Conservation (phyloP, 176 grass and related monocot species). For the Echinochloa phyllopogon region DNA sequence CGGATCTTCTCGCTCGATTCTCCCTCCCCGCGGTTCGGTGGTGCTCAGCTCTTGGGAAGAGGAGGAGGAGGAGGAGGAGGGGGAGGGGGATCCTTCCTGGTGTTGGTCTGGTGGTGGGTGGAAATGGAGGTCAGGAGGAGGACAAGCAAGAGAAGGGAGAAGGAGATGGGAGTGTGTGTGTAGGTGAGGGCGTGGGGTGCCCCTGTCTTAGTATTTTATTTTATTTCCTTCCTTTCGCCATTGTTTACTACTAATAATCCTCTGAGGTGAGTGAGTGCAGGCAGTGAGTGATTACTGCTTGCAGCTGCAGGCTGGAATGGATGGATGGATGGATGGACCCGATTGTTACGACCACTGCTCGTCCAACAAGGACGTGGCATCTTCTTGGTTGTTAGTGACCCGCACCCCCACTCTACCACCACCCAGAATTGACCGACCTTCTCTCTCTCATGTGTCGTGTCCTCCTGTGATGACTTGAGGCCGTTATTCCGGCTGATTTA, state of each 20-base stretch:
- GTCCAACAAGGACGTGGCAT: constrained; percentile 73
- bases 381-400: constrained; percentile 56
- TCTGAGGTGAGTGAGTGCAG: constrained; percentile 22
- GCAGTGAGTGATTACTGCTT: background rate
- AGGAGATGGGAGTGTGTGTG: background rate
- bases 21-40: background rate
- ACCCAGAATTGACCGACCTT: background rate
- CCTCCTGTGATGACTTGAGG: background rate
- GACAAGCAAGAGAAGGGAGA: background rate
- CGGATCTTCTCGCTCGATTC: constrained; percentile 28
- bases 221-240: background rate
- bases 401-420: background rate
- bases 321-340: too few relatives aligned
- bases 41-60: constrained; percentile 37
- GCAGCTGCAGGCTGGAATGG: background rate
- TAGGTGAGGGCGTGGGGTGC: constrained; percentile 31
- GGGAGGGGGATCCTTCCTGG: background rate
- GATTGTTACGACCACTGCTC: constrained; percentile 41
- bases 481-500: background rate
- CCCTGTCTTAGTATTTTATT: constrained; percentile 21
- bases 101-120: constrained; percentile 59
- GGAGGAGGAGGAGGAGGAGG: background rate
- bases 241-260: background rate
- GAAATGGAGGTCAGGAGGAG: constrained; percentile 34
- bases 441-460: background rate